phyloP scores from a whole-genome alignment of 257 asterid genomes.

The Nicotiana obtusifolia region DNA sequence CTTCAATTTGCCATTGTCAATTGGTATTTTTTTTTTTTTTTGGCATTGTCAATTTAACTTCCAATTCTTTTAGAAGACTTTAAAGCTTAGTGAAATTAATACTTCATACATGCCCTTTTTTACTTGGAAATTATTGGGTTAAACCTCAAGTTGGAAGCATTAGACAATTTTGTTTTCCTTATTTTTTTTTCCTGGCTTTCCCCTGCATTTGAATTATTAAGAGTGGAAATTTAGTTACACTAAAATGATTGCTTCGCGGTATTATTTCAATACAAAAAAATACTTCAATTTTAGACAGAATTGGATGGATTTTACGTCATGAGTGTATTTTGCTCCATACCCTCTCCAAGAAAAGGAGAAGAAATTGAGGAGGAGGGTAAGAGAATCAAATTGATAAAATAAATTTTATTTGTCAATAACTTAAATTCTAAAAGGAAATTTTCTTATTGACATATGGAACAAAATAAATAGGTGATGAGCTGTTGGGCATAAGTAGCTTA shows the following conservation, averaged over 20 bases:
- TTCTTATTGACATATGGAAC: neutral
- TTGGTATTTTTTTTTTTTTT: too few relatives aligned
- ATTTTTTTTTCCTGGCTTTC: neutral
- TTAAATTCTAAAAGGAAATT: neutral
- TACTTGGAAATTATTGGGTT: neutral
- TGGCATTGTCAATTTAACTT: neutral
- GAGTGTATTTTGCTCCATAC: neutral
- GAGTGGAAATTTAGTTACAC: neutral
- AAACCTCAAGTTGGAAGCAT: neutral
- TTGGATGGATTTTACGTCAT: neutral
- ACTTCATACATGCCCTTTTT: neutral
- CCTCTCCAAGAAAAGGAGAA: neutral
- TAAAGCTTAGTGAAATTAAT: neutral
- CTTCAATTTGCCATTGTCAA: neutral
- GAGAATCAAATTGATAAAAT: neutral
- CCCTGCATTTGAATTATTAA: neutral
- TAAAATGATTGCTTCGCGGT: neutral
- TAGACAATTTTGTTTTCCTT: too few relatives aligned
- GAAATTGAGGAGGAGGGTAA: neutral
- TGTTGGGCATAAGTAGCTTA: neutral
- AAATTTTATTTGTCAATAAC: neutral
- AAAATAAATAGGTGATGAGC: slow-evolving; percentile 1
- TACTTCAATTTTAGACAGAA: neutral
- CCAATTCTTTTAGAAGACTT: neutral
- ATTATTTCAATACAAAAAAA: neutral